A percentile compares a stretch with the other conserved stretches of the same genome.
Evolutionary conservation across 495 filamentous ascomycete species (phyloP).

Genomic region (Cudoniella acicularis): DNA sequence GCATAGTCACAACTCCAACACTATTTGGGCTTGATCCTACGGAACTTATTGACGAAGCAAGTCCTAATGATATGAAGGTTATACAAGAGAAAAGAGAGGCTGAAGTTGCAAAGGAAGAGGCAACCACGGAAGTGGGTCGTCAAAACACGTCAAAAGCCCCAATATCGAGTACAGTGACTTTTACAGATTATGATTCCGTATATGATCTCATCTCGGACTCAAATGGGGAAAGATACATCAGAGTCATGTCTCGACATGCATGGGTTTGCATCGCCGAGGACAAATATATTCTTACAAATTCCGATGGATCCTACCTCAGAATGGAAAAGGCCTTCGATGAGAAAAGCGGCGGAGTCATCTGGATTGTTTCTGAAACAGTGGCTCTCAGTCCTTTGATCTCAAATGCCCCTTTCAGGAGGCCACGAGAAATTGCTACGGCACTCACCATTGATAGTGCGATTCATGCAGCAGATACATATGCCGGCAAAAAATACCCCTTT

Average conservation of each 20-base stretch:
- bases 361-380: constrained; percentile 23
- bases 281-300: constrained; percentile 61
- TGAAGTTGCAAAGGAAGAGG: constrained; percentile 30
- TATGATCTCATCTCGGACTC: constrained; percentile 85
- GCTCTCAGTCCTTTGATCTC: constrained; percentile 24
- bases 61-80: constrained; percentile 51
- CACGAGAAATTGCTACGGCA: constrained; percentile 58
- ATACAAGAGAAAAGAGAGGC: constrained; percentile 42
- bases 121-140: constrained; percentile 6
- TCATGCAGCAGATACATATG: constrained; percentile 80
- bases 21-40: constrained; percentile 89
- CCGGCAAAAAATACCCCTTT: constrained; percentile 55
- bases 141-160: neutral
- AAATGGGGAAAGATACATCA: constrained; percentile 71
- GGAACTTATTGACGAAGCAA: constrained; percentile 65
- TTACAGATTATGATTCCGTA: constrained; percentile 87
- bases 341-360: constrained; percentile 4
- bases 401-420: constrained; percentile 58
- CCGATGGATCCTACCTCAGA: constrained; percentile 54
- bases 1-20: constrained; percentile 85
- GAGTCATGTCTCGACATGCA: constrained; percentile 62
- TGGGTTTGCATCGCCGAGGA: constrained; percentile 74
- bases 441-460: constrained; percentile 66
- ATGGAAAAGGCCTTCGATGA: constrained; percentile 46
- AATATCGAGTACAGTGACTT: constrained; percentile 47